phyloP scores from a whole-genome alignment of 805 yeast genomes.

The Ogataea henricii region DNA sequence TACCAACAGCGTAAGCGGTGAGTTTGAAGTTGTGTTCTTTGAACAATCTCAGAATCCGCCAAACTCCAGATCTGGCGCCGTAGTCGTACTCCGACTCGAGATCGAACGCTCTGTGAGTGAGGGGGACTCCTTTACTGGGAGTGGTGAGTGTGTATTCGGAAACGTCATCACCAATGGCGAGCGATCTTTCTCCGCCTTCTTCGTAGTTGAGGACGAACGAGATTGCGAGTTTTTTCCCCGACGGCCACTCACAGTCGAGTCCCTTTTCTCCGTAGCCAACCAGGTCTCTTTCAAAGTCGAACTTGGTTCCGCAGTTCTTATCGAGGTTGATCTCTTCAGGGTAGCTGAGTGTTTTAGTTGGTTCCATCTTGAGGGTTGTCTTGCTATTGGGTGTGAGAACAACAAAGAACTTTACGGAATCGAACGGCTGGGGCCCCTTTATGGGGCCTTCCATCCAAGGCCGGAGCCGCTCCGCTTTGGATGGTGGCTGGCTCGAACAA shows the following conservation, averaged over 20 bases:
- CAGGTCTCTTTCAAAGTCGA: conserved; percentile 21
- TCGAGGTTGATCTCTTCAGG: conserved; percentile 18
- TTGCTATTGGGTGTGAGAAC: neutral
- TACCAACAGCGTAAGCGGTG: conserved; percentile 43
- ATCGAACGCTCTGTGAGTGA: conserved; percentile 18
- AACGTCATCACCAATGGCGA: conserved; percentile 16
- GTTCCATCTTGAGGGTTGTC: conserved; percentile 11
- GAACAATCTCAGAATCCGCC: conserved; percentile 35
- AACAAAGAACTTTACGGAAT: too few relatives aligned
- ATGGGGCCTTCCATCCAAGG: too few relatives aligned
- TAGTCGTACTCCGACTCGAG: conserved; percentile 22
- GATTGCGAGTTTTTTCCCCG: conserved; percentile 27
- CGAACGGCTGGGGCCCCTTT: too few relatives aligned
- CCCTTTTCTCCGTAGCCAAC: conserved; percentile 33
- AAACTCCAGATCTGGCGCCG: conserved; percentile 22
- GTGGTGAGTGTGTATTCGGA: conserved; percentile 20
- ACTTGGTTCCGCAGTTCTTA: conserved; percentile 17
- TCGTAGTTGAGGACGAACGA: conserved; percentile 32
- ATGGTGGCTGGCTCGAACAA: too few relatives aligned
- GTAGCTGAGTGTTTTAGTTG: conserved; percentile 15
- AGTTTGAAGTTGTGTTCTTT: conserved; percentile 34
- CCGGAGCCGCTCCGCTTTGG: too few relatives aligned
- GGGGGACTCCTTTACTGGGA: conserved; percentile 18
- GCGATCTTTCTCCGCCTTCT: conserved; percentile 30
- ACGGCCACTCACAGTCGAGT: conserved; percentile 30